Evolutionary conservation across 306 rosid species (phyloP).

Genomic region (Mucuna pruriens): DNA sequence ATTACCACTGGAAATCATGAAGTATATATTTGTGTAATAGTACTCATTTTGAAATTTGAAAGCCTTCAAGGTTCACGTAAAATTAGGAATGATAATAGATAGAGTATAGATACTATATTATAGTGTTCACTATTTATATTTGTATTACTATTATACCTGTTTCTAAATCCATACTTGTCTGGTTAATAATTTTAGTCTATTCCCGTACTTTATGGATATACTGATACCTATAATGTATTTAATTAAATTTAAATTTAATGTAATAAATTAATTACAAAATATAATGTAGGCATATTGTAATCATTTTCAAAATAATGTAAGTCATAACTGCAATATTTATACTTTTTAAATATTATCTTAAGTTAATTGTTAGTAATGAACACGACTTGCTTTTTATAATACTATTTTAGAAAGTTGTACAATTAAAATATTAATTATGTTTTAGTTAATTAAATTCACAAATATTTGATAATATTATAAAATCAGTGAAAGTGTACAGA

Average conservation of each 20-base stretch:
- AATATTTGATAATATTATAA: no score
- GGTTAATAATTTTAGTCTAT: neutral
- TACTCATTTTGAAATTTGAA: neutral
- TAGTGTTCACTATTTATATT: neutral
- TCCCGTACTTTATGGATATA: neutral
- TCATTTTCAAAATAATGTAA: no score
- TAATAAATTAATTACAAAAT: neutral
- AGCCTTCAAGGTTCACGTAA: neutral
- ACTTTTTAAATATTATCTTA: no score
- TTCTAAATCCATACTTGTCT: neutral
- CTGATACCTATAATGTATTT: neutral
- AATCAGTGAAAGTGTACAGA: no score
- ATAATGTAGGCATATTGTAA: neutral
- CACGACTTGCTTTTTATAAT: no score
- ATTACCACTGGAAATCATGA: conserved; percentile 25
- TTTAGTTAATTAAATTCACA: no score
- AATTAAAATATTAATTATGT: no score
- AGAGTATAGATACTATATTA: neutral
- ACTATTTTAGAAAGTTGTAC: no score
- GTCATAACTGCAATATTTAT: no score
- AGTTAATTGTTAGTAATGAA: no score
- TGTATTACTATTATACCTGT: neutral
- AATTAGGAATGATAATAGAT: neutral
- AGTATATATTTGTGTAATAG: conserved; percentile 22
- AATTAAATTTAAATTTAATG: neutral